Evolutionary conservation across 345 rosid genomes (phyloP).

Genomic region (Microcos paniculata): DNA sequence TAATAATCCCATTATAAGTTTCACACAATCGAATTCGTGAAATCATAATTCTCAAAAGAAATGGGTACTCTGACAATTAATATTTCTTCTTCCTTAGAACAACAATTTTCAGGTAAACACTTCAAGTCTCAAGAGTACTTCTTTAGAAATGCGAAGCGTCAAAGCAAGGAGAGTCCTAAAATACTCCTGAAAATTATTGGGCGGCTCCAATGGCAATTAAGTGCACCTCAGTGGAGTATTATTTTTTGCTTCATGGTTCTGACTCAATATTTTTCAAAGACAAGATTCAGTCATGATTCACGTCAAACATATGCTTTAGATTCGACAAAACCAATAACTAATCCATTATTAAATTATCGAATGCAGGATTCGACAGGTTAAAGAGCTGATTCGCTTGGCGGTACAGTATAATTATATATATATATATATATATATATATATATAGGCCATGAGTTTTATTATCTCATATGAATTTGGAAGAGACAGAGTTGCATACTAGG

Average conservation of each 20-base stretch:
- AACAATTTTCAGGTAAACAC: too few relatives aligned
- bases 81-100: too few relatives aligned
- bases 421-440: too few relatives aligned
- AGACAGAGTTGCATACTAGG: too few relatives aligned
- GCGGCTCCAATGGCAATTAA: not conserved
- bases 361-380: constrained; percentile 3
- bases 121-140: too few relatives aligned
- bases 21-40: too few relatives aligned
- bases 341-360: not conserved
- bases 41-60: too few relatives aligned
- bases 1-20: too few relatives aligned
- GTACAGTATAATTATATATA: not conserved
- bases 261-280: not conserved
- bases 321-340: not conserved
- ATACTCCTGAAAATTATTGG: not conserved
- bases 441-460: too few relatives aligned
- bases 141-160: constrained; percentile 27
- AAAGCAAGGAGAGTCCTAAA: not conserved
- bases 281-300: constrained; percentile 2
- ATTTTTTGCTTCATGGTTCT: too few relatives aligned
- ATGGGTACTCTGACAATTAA: too few relatives aligned
- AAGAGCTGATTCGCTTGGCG: not conserved
- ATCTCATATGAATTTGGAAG: constrained; percentile 6
- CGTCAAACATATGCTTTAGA: constrained; percentile 2
- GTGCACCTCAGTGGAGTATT: not conserved